Percentiles rank a stretch among this genome's conserved stretches.
These are phyloP conservation scores for Pythium guiyangense DNA, from an alignment of 352 stramenopile species.

Conservation along the genomic window DNA sequence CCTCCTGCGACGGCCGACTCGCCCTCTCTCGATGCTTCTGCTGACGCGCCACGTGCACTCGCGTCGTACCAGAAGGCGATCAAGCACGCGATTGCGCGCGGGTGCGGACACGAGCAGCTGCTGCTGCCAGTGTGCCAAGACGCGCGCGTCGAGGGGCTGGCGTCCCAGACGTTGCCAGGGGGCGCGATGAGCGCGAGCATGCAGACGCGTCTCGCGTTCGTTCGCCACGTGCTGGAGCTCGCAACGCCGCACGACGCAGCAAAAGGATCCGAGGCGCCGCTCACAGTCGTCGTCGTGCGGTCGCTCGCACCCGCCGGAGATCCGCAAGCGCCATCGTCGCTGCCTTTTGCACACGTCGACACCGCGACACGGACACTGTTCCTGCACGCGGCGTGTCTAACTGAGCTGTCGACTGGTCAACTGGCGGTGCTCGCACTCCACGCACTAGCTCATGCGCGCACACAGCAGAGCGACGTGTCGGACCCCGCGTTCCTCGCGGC, in stretches of 20 bases:
- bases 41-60: background rate
- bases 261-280: background rate
- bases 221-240: conserved; percentile 23
- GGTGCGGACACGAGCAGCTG: background rate
- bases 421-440: conserved; percentile 51
- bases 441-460: conserved; percentile 30
- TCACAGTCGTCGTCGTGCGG: conserved; percentile 13
- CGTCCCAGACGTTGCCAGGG: background rate
- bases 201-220: conserved; percentile 27
- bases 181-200: conserved; percentile 26
- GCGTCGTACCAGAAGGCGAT: conserved; percentile 4
- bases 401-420: conserved; percentile 42
- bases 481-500: conserved; percentile 43
- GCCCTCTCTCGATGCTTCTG: background rate
- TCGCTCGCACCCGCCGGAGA: background rate
- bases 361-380: conserved; percentile 23
- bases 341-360: conserved; percentile 14
- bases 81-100: conserved; percentile 8
- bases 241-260: background rate
- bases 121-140: background rate
- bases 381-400: conserved; percentile 22
- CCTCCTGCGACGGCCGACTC: background rate
- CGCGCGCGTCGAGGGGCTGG: background rate
- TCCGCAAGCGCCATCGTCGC: background rate
- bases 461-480: conserved; percentile 31